phyloP scores from a whole-genome alignment of 176 grass and related monocot species.

The Rhynchospora breviuscula region DNA sequence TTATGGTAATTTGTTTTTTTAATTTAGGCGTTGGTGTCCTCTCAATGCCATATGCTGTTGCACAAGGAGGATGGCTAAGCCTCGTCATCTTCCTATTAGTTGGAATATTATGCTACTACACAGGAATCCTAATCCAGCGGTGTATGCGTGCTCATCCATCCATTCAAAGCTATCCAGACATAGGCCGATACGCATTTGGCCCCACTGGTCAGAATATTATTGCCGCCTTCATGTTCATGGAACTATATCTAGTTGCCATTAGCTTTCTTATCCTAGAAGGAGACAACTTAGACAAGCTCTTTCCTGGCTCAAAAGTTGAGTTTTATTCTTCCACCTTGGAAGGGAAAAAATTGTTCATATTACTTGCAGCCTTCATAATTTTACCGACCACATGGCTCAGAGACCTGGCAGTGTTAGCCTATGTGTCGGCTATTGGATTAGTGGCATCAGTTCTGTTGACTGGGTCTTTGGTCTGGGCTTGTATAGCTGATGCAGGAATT shows the following conservation, averaged over 20 bases:
- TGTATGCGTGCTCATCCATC: slow-evolving; percentile 39
- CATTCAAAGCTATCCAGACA: slow-evolving; percentile 42
- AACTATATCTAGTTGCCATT: slow-evolving; percentile 33
- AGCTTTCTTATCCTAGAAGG: slow-evolving; percentile 35
- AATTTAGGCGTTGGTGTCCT: slow-evolving; percentile 44
- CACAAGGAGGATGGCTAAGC: slow-evolving; percentile 59
- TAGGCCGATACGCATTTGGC: slow-evolving; percentile 47
- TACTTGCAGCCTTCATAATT: slow-evolving; percentile 26
- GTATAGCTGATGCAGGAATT: slow-evolving; percentile 37
- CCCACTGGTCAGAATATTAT: slow-evolving; percentile 27
- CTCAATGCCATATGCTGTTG: slow-evolving; percentile 50
- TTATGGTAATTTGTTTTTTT: not conserved
- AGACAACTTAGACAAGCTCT: slow-evolving; percentile 40
- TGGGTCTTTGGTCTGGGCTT: slow-evolving; percentile 46
- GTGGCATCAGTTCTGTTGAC: slow-evolving; percentile 43
- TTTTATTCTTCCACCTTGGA: slow-evolving; percentile 6
- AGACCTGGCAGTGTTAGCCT: slow-evolving; percentile 43
- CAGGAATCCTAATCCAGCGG: slow-evolving; percentile 42
- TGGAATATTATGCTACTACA: slow-evolving; percentile 58
- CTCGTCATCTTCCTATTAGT: slow-evolving; percentile 39
- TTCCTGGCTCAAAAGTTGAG: slow-evolving; percentile 26
- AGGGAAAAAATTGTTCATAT: slow-evolving; percentile 38
- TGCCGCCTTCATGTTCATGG: slow-evolving; percentile 42
- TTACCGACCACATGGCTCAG: slow-evolving; percentile 50
- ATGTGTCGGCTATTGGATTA: slow-evolving; percentile 46